Base-by-base conservation (phyloP, 2,329 filamentous ascomycete species). In the Xylariomycetidae sp. region DNA sequence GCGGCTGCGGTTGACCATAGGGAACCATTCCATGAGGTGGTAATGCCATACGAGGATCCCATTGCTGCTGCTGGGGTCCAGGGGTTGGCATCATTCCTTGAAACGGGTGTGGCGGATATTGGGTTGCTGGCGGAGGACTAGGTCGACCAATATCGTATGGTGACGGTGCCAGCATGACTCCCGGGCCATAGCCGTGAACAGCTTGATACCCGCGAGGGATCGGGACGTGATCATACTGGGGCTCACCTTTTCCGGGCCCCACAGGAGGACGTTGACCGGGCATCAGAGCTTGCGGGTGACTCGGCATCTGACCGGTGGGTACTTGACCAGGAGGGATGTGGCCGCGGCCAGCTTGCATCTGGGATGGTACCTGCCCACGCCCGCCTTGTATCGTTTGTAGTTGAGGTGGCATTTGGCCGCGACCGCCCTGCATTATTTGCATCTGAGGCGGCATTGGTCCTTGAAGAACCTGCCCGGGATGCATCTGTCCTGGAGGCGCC, bases 141-240 rank as follows among this genome's bases (percentile, higher is more conserved):
- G 41, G 39, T 4, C 40, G 47, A 10, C 53, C 47, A 8, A 51
- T 34, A 11, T 55, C 45, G 20, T 58, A 57, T 12, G 54, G 51
- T 9, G 52, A 56, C 18, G 42, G 38, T 16, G 46, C 50, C 16
- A 52, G 16, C 37, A 40, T 48, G 19, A 39, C 43, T 4, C 48
- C 43, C 11, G 44, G 33, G 9, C 51, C 53, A 31, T 58, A 58
- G 1, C 54, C 53, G 33, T 54, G 53, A 17, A 58, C 56, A 12
- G 54, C 48, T n/a, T 55, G 39, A 28, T 58, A 58, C 6, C 53
- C 52, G 6, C 40, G 42, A 5, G 56, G 56, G 15, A 58, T 58
- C 14, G 56, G 56, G 3, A 58, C 54, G 27, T 46, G 39, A 25
- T 48, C 54, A 29, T 58, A 58, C 11, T 49, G 45, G 3, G 44